Evolutionary conservation across 2,329 filamentous ascomycete genomes (phyloP).

Genomic region (Fusarium sp.): DNA sequence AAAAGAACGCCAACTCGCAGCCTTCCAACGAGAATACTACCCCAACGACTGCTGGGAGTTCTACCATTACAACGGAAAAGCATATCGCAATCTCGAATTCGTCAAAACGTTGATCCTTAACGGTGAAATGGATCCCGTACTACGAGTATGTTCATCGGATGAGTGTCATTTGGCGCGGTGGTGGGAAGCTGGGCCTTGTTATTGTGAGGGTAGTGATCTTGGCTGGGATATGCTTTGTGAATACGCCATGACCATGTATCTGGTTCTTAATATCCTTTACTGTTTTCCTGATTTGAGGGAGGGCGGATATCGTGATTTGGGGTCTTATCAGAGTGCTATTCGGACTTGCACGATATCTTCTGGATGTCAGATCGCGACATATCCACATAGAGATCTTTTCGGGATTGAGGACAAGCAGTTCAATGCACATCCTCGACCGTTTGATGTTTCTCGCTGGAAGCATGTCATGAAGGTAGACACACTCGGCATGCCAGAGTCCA

Average conservation of each 20-base stretch:
- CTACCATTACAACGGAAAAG: not conserved
- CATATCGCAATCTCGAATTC: constrained; percentile 6
- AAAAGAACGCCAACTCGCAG: constrained; percentile 11
- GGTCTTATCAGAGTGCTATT: not conserved
- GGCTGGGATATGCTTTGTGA: constrained; percentile 1
- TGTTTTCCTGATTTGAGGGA: not conserved
- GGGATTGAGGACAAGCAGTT: constrained; percentile 2
- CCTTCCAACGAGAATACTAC: not conserved
- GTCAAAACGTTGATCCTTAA: constrained; percentile 3
- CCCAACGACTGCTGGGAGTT: not conserved
- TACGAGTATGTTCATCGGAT: not conserved
- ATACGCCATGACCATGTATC: not conserved
- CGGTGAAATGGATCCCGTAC: constrained; percentile 12
- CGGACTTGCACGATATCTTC: not conserved
- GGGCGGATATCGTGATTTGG: not conserved
- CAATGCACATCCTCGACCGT: accelerated
- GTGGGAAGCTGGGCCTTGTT: not conserved
- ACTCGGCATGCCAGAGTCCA: accelerated
- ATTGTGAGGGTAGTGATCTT: not conserved
- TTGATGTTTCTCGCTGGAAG: not conserved
- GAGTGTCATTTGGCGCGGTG: not conserved
- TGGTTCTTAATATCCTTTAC: constrained; percentile 4
- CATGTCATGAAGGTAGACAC: not conserved
- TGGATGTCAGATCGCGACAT: not conserved
- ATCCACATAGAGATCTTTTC: constrained; percentile 7